Base-by-base conservation (phyloP, 1,284 basidiomycete genomes). In the Cutaneotrichosporon mucoides region DNA sequence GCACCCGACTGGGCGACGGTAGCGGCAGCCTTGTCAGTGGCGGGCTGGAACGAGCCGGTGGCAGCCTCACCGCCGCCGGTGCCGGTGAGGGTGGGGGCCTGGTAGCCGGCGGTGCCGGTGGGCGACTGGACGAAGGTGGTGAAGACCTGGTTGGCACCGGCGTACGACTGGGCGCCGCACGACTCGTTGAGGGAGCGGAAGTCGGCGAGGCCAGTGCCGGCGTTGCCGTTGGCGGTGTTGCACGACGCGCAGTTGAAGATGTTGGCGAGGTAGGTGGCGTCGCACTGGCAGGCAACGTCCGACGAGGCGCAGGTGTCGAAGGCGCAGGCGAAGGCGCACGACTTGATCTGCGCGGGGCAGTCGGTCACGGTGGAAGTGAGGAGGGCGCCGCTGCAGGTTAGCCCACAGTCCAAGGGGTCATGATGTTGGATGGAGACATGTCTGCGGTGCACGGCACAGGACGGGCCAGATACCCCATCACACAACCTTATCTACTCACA, bases 171-270 rank as follows among this genome's bases (percentile, higher is more conserved):
- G 66, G 62, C 64, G 15, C 56, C 64, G 56, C 76, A 78, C 42
- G 73, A 75, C 10, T 63, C 56, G 51, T 72, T 64, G 48, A 78
- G 71, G 34, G 68, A 53, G 10, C 73, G 46, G 62, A 71, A 78
- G 65, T 76, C 70, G 54, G 64, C 43, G 45, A 44, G 44, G 34
- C 37, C 6, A 12, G 54, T 78, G 16, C 73, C 66, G 38, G 67
- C 55, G 70, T 76, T 76, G 60, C 59, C 60, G 69, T 76, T 77
- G 64, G 68, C 71, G 24, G 73, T 72, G 72, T 77, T 77, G 68
- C 76, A 77, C n/a, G 69, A 69, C 15, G 67, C 75, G 61, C 73
- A 77, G 73, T 76, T 75, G 73, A 63, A 78, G 63, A 78, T 75
- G 71, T 71, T 73, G 48, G 64, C 59, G 60, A 77, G 71, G 72